phyloP scores from a whole-genome alignment of 352 stramenopile species.

The Phytophthora sojae region DNA sequence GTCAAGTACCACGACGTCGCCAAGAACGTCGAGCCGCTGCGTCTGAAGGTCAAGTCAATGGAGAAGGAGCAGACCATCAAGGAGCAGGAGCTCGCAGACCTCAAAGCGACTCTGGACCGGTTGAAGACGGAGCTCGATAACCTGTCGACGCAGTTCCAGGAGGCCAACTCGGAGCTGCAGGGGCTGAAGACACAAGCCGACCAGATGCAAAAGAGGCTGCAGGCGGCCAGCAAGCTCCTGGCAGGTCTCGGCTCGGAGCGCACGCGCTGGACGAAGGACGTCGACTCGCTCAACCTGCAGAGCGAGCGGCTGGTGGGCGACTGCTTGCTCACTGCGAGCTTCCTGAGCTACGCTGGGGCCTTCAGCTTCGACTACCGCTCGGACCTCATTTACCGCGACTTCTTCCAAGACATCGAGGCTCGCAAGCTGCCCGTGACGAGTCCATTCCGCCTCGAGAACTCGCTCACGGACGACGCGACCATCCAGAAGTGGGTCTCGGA shows the following conservation, averaged over 20 bases:
- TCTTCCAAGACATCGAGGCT: constrained; percentile 85
- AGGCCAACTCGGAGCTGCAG: constrained; percentile 93
- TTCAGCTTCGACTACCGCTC: constrained; percentile 93
- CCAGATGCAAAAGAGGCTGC: constrained; percentile 95
- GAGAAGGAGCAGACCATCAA: constrained; percentile 94
- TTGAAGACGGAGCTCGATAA: constrained; percentile 91
- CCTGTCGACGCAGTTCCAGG: constrained; percentile 92
- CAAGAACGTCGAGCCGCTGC: constrained; percentile 94
- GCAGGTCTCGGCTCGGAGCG: constrained; percentile 92
- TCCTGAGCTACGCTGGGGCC: constrained; percentile 91
- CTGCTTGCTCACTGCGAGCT: constrained; percentile 91
- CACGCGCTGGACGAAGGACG: constrained; percentile 93
- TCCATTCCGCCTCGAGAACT: constrained; percentile 90
- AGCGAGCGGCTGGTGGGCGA: constrained; percentile 90
- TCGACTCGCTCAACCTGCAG: constrained; percentile 86
- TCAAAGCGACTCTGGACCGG: constrained; percentile 86
- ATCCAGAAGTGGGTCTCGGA: constrained; percentile 96
- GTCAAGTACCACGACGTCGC: constrained; percentile 97
- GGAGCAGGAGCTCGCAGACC: constrained; percentile 87
- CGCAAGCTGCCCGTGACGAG: constrained; percentile 86
- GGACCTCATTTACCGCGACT: constrained; percentile 90
- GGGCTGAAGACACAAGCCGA: constrained; percentile 92
- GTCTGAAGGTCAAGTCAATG: constrained; percentile 93
- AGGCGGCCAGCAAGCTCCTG: constrained; percentile 93
- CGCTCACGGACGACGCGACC: constrained; percentile 93